Evolutionary conservation across 2,329 filamentous ascomycete genomes (phyloP).

Genomic region (Drechslera avenae): DNA sequence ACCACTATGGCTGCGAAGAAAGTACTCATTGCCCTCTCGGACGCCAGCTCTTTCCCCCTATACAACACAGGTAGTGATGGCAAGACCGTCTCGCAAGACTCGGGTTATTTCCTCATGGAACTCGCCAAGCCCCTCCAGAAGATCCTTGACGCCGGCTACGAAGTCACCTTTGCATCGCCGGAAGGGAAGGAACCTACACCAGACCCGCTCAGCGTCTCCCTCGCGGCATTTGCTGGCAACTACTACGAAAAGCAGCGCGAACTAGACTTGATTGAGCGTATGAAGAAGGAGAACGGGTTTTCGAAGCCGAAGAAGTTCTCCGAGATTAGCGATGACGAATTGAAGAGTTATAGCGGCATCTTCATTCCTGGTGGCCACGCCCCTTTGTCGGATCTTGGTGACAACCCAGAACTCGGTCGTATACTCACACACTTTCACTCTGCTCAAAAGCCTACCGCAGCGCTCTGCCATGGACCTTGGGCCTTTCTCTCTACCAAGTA

Average conservation of each 20-base stretch:
- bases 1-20: constrained; percentile 43
- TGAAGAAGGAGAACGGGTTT: constrained; percentile 55
- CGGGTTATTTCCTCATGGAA: constrained; percentile 43
- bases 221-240: constrained; percentile 54
- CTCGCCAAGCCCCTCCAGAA: constrained; percentile 39
- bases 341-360: constrained; percentile 48
- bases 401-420: constrained; percentile 50
- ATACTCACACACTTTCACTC: constrained; percentile 51
- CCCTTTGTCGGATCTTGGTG: constrained; percentile 51
- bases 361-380: constrained; percentile 56
- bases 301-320: constrained; percentile 46
- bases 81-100: constrained; percentile 33
- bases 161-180: constrained; percentile 55
- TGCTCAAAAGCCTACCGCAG: constrained; percentile 51
- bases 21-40: constrained; percentile 54
- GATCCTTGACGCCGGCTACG: constrained; percentile 43
- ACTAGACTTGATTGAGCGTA: constrained; percentile 50
- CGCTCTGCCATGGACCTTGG: constrained; percentile 56
- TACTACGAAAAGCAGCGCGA: constrained; percentile 52
- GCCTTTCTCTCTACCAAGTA: constrained; percentile 52
- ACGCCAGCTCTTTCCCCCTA: constrained; percentile 46
- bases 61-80: constrained; percentile 33
- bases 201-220: constrained; percentile 51
- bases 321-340: constrained; percentile 49
- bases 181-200: constrained; percentile 50